phyloP scores from a whole-genome alignment of 139 green algal species.

The Chlamydomonas schloesseri region DNA sequence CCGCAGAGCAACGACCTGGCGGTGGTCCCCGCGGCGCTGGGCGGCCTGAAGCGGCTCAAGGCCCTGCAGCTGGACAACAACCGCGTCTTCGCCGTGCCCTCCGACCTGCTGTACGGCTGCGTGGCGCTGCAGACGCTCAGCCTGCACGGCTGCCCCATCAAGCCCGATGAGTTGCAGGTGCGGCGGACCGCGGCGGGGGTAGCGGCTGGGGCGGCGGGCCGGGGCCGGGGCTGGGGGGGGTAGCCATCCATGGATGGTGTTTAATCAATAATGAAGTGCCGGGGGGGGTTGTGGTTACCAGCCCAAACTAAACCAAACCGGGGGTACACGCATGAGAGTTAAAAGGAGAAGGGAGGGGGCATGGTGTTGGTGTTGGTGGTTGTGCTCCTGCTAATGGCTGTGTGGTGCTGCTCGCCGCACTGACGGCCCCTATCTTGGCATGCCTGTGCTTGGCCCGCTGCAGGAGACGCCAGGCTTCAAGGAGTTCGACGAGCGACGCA shows the following conservation, averaged over 20 bases:
- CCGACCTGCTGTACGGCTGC: slow-evolving; percentile 73
- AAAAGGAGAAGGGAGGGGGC: too few species aligned
- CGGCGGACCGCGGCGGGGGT: neutral
- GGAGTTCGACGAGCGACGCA: slow-evolving; percentile 73
- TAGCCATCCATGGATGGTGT: neutral
- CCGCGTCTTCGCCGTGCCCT: slow-evolving; percentile 69
- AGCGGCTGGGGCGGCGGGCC: slow-evolving; percentile 37
- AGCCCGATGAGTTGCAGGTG: slow-evolving; percentile 51
- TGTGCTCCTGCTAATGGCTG: too few species aligned
- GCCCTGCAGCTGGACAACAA: slow-evolving; percentile 72
- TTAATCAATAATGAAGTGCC: too few species aligned
- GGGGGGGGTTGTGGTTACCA: too few species aligned
- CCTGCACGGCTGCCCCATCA: slow-evolving; percentile 82
- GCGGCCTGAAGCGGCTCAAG: slow-evolving; percentile 66
- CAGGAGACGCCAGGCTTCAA: slow-evolving; percentile 59
- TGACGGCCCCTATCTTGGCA: too few species aligned
- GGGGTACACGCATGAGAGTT: too few species aligned
- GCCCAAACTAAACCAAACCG: too few species aligned
- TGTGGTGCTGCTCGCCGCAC: too few species aligned
- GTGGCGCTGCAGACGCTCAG: slow-evolving; percentile 74
- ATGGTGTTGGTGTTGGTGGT: too few species aligned
- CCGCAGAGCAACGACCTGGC: slow-evolving; percentile 17
- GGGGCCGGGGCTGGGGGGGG: neutral
- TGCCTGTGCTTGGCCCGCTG: neutral
- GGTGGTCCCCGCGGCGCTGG: slow-evolving; percentile 57